Evolutionary conservation across 1,284 basidiomycete genomes (phyloP).

Genomic region (Thelephora terrestris): DNA sequence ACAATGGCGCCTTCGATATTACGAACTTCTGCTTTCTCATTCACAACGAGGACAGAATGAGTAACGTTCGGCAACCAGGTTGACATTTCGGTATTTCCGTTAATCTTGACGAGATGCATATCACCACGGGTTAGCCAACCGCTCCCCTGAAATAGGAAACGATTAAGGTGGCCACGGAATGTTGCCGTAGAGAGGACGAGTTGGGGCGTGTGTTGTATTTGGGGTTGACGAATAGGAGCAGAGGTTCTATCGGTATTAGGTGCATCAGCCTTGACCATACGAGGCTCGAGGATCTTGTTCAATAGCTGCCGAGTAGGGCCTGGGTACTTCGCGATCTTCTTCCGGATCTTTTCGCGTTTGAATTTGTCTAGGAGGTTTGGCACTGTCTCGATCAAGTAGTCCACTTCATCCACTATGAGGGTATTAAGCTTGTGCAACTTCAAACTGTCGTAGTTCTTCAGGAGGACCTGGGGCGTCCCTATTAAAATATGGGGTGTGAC

Average conservation of each 20-base stretch:
- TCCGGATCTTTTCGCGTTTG: conserved; percentile 25
- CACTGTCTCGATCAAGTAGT: conserved; percentile 50
- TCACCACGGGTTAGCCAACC: conserved; percentile 41
- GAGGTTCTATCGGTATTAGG: neutral
- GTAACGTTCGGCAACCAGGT: conserved; percentile 21
- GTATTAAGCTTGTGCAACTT: conserved; percentile 37
- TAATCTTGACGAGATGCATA: conserved; percentile 36
- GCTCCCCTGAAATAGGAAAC: conserved; percentile 39
- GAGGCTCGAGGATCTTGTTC: conserved; percentile 28
- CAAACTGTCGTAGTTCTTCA: conserved; percentile 33
- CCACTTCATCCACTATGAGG: conserved; percentile 66
- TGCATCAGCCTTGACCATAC: neutral
- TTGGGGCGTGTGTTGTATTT: conserved; percentile 31
- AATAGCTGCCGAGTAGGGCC: conserved; percentile 48
- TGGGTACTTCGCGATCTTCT: conserved; percentile 40
- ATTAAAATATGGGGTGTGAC: conserved; percentile 57
- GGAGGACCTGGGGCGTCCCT: conserved; percentile 56
- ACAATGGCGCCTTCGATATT: conserved; percentile 34
- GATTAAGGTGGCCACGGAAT: conserved; percentile 42
- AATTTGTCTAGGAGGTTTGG: conserved; percentile 26
- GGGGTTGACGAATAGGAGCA: too few species aligned
- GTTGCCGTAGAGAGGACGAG: conserved; percentile 64
- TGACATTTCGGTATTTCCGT: conserved; percentile 12
- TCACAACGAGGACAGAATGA: conserved; percentile 57
- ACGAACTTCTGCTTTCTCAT: conserved; percentile 34